Evolutionary conservation across 495 filamentous ascomycete genomes (phyloP).

Genomic region (Penicillium dipodomyicola): DNA sequence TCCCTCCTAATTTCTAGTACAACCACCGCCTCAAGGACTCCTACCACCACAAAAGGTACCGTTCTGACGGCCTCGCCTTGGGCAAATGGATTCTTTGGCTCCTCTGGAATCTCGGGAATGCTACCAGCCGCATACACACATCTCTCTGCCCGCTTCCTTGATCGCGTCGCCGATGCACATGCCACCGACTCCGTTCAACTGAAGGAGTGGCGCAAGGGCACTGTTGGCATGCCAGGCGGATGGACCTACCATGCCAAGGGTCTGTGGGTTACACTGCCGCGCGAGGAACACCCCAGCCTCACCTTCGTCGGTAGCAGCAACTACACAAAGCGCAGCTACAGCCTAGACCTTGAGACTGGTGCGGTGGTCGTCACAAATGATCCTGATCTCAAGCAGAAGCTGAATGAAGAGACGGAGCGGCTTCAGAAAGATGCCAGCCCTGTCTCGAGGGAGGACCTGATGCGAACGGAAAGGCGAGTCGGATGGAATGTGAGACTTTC

Average conservation of each 20-base stretch:
- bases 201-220: constrained; percentile 85
- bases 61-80: constrained; percentile 91
- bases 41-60: constrained; percentile 59
- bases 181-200: constrained; percentile 66
- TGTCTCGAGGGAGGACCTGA: constrained; percentile 72
- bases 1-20: constrained; percentile 68
- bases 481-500: constrained; percentile 80
- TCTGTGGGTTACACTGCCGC: constrained; percentile 79
- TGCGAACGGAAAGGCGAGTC: constrained; percentile 75
- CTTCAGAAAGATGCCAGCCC: constrained; percentile 67
- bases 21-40: constrained; percentile 29
- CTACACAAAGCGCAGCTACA: constrained; percentile 92
- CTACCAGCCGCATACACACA: constrained; percentile 89
- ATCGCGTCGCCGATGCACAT: constrained; percentile 56
- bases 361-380: constrained; percentile 81
- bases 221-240: constrained; percentile 71
- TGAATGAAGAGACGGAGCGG: constrained; percentile 76
- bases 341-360: constrained; percentile 85
- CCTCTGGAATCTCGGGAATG: constrained; percentile 81
- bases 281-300: constrained; percentile 61
- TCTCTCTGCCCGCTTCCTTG: constrained; percentile 78
- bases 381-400: constrained; percentile 63
- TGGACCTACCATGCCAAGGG: constrained; percentile 99
- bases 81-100: constrained; percentile 95
- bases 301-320: constrained; percentile 89